Percentiles rank a stretch among this genome's conserved stretches.
These are phyloP conservation scores for Lactarius psammicola DNA, from an alignment of 768 basidiomycete species.

Conservation along the genomic window DNA sequence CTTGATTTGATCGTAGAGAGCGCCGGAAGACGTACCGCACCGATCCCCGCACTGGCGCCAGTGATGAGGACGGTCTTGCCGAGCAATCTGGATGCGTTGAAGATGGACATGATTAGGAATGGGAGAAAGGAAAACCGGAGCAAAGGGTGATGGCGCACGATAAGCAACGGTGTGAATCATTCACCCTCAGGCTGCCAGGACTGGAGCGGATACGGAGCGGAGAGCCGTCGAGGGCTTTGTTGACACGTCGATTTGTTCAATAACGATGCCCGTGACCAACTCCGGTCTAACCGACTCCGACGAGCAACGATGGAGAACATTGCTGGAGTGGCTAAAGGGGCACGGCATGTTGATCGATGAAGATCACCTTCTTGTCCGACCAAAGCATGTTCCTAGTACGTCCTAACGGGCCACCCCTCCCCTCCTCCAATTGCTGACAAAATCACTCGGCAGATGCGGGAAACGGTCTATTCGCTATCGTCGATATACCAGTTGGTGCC, in stretches of 20 bases:
- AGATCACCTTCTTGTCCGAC: constrained; percentile 49
- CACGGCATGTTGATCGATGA: constrained; percentile 33
- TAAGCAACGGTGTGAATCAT: not conserved
- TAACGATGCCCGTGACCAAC: not conserved
- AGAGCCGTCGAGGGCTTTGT: not conserved
- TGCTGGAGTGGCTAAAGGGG: constrained; percentile 25
- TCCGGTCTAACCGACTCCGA: constrained; percentile 3
- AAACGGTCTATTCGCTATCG: constrained; percentile 62
- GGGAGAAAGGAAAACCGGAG: not conserved
- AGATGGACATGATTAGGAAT: constrained; percentile 61
- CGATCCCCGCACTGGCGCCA: constrained; percentile 88
- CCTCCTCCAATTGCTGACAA: not conserved
- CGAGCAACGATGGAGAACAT: constrained; percentile 22
- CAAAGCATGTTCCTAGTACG: constrained; percentile 52
- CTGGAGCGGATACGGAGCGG: not conserved
- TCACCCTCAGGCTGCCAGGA: not conserved
- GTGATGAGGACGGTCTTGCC: constrained; percentile 88
- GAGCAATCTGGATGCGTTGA: constrained; percentile 75
- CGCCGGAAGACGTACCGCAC: constrained; percentile 56
- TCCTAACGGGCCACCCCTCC: constrained; percentile 22
- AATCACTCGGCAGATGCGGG: constrained; percentile 51
- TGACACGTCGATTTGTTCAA: not conserved
- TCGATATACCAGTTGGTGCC: constrained; percentile 43
- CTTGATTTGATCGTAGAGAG: not conserved
- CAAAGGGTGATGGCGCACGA: not conserved